Evolutionary conservation across 768 basidiomycete genomes (phyloP).

Genomic region (Coprinopsis cinerea): DNA sequence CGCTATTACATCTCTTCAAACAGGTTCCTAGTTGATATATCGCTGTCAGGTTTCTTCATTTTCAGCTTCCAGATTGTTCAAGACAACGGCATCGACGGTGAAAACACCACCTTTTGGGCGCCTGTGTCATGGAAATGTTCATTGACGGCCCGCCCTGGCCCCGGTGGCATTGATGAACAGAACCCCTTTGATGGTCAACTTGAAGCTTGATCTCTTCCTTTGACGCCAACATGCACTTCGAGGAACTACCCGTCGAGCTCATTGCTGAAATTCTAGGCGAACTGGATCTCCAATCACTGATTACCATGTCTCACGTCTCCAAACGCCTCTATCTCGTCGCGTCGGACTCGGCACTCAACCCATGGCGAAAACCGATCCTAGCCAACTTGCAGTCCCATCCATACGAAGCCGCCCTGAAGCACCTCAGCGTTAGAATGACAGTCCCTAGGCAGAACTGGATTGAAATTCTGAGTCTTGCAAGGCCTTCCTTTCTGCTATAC

Average conservation of each 20-base stretch:
- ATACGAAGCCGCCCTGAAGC: constrained; percentile 48
- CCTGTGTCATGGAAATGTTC: no score
- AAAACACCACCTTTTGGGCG: no score
- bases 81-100: no score
- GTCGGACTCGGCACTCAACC: constrained; percentile 62
- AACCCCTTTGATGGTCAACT: no score
- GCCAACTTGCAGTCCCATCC: constrained; percentile 40
- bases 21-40: no score
- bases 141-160: no score
- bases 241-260: constrained; percentile 70
- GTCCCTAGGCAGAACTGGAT: constrained; percentile 80
- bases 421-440: constrained; percentile 54
- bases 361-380: constrained; percentile 69
- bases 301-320: constrained; percentile 56
- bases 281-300: constrained; percentile 56
- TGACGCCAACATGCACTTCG: constrained; percentile 26
- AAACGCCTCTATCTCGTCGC: constrained; percentile 50
- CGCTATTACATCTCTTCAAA: no score
- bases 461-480: constrained; percentile 62
- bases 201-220: neutral
- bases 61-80: no score
- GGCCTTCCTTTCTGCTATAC: constrained; percentile 57
- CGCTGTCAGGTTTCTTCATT: no score
- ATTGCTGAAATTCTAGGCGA: constrained; percentile 67
- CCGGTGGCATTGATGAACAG: no score